phyloP scores from a whole-genome alignment of 176 grass and related monocot species.

The Tillandsia fasciculata region DNA sequence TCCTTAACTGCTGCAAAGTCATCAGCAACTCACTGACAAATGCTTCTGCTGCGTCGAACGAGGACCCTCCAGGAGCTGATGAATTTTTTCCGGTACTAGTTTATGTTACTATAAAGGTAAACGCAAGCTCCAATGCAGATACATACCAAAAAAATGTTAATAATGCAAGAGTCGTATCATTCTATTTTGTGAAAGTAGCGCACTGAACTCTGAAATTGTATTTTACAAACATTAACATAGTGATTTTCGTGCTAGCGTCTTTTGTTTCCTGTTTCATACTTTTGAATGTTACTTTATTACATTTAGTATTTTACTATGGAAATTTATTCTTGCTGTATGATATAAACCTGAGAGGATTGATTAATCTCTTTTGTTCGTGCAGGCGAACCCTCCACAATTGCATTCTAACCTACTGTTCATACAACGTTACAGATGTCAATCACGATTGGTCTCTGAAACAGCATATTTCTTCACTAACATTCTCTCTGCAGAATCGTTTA shows the following conservation, averaged over 20 bases:
- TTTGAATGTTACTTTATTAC: background rate
- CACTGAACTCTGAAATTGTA: background rate
- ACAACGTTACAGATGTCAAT: constrained; percentile 72
- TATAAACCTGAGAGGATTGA: background rate
- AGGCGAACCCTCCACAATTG: constrained; percentile 93
- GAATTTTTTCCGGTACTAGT: constrained; percentile 96
- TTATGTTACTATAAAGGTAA: constrained; percentile 95
- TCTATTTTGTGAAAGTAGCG: background rate
- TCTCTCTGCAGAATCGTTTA: constrained; percentile 87
- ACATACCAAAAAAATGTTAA: constrained; percentile 5
- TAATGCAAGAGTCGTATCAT: background rate
- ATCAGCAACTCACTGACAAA: constrained; percentile 89
- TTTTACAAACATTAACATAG: background rate
- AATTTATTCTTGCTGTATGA: background rate
- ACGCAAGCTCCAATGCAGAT: constrained; percentile 1
- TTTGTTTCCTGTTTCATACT: no score
- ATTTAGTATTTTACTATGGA: background rate
- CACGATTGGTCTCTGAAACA: constrained; percentile 72
- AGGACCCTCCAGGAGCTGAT: constrained; percentile 77
- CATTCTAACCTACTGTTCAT: constrained; percentile 95
- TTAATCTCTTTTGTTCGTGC: constrained; percentile 26
- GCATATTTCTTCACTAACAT: constrained; percentile 98
- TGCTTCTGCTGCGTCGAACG: constrained; percentile 61
- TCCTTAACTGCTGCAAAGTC: constrained; percentile 96
- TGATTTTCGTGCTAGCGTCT: background rate